Base-by-base conservation (phyloP, 2,329 filamentous ascomycete genomes). In the Botrytis elliptica region DNA sequence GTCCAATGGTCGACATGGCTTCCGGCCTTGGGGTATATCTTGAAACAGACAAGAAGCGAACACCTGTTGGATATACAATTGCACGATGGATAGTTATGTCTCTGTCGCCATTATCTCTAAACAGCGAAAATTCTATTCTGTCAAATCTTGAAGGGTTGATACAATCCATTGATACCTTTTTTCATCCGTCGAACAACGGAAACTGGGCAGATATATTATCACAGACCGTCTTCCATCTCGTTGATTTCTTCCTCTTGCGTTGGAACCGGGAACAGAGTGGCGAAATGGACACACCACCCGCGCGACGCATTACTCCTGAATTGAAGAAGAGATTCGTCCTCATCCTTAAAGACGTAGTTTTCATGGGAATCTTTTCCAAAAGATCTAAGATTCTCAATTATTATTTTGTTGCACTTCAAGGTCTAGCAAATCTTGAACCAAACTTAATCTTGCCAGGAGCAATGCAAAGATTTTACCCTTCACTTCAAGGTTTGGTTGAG, bases 321-420 rank as follows among this genome's bases (percentile, higher is more conserved):
- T 82, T 99, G 77, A 97, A 95, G 85, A 90, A 87, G 80, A 91
- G 96, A 64, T 98, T 99, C 81, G 96, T 99, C 44, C 84, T 95
- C 55, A 93, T 94, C 75, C 85, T 99, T 76, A 91, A 92, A 77
- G 96, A 99, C 77, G 95, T 98, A 66, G 94, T 94, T 7, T 99
- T 98, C 82, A 98, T 99, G 95, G 96, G 96, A 42, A 92, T 99
- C 68, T 99, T 98, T 82, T 93, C 95, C 71, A 99, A 99, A 86
- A 97, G 95, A 82, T 91, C 90, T 73, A 95, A 94, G 68, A 92
- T 96, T 4, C 94, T 97, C 81, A 95, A 92, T 82, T 97, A 95
- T 85, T 97, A 95, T 77, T 90, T 98, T 77, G 94, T 93, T 68
- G 93, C 95, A 1, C 86, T 99, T 68, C 95, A 98, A 82, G 93